Evolutionary conservation across 371 early-diverging fungal genomes (phyloP).

Genomic region (Mucor sp.): DNA sequence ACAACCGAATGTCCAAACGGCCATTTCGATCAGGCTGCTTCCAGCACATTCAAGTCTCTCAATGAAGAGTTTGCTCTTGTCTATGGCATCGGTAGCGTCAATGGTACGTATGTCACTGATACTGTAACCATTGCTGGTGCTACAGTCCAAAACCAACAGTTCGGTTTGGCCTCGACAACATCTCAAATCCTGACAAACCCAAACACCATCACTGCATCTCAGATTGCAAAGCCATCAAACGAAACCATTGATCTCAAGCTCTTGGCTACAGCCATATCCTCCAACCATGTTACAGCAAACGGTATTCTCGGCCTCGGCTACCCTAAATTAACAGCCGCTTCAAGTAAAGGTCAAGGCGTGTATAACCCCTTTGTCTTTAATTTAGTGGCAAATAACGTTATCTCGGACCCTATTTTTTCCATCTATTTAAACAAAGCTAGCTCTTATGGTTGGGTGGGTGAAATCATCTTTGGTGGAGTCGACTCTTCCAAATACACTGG

Average conservation of each 20-base stretch:
- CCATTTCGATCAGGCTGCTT: slow-evolving; percentile 26
- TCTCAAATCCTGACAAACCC: slow-evolving; percentile 37
- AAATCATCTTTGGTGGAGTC: slow-evolving; percentile 62
- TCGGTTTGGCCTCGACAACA: slow-evolving; percentile 40
- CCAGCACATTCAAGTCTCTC: slow-evolving; percentile 32
- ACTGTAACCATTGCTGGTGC: slow-evolving; percentile 38
- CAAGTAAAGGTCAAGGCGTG: slow-evolving; percentile 18
- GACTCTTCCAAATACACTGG: slow-evolving; percentile 59
- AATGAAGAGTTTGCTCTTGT: slow-evolving; percentile 22
- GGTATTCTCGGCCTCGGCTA: slow-evolving; percentile 53
- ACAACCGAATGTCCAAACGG: slow-evolving; percentile 38
- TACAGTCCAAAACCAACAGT: slow-evolving; percentile 37
- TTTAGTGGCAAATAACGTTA: slow-evolving; percentile 33
- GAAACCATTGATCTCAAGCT: slow-evolving; percentile 2
- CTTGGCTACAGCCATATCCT: not conserved
- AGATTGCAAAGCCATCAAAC: not conserved
- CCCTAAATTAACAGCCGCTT: slow-evolving; percentile 37
- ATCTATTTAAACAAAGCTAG: slow-evolving; percentile 38
- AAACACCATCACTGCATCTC: slow-evolving; percentile 21
- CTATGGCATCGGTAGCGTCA: slow-evolving; percentile 48
- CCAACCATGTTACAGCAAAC: slow-evolving; percentile 20
- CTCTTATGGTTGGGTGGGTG: slow-evolving; percentile 46
- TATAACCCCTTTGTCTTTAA: slow-evolving; percentile 51
- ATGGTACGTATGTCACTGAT: slow-evolving; percentile 47
- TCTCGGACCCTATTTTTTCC: slow-evolving; percentile 38